Evolutionary conservation across 2,329 filamentous ascomycete genomes (phyloP).

Genomic region (Epichloe sylvatica): DNA sequence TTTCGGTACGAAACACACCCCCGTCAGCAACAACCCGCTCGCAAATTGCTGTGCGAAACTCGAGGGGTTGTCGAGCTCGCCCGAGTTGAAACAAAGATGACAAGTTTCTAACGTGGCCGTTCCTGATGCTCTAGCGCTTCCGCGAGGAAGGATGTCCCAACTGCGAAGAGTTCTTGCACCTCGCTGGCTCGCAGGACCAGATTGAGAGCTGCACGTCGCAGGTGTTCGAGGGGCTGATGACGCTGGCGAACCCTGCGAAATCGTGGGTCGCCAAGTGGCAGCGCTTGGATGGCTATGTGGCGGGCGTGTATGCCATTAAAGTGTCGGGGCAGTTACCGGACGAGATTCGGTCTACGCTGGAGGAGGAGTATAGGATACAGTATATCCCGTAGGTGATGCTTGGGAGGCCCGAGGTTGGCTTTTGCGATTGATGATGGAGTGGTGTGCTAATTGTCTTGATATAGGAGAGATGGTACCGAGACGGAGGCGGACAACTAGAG

Average conservation of each 20-base stretch:
- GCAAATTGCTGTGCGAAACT: not conserved
- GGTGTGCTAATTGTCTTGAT: slow-evolving; percentile 4
- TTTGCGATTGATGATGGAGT: not conserved
- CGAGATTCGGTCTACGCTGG: slow-evolving; percentile 45
- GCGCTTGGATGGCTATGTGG: slow-evolving; percentile 73
- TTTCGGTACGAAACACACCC: slow-evolving; percentile 39
- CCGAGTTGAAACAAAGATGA: too few species aligned
- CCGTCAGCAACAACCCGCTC: not conserved
- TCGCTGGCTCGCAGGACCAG: slow-evolving; percentile 62
- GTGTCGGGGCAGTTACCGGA: slow-evolving; percentile 69
- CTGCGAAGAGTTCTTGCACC: slow-evolving; percentile 83
- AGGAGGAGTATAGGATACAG: slow-evolving; percentile 49
- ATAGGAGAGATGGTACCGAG: slow-evolving; percentile 44
- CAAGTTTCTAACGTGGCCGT: not conserved
- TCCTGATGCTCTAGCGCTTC: slow-evolving; percentile 50
- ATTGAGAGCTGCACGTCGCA: slow-evolving; percentile 90
- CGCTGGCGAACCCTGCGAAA: slow-evolving; percentile 63
- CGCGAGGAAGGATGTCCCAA: slow-evolving; percentile 82
- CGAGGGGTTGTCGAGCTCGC: not conserved
- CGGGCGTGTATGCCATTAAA: slow-evolving; percentile 87
- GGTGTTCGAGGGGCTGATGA: slow-evolving; percentile 87
- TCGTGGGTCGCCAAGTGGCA: slow-evolving; percentile 98
- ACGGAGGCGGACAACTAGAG: slow-evolving; percentile 31
- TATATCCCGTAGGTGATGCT: slow-evolving; percentile 51
- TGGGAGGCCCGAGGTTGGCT: not conserved